A percentile compares a stretch with the other conserved stretches of the same genome.
Conservation (phyloP, 345 rosid genomes). For the Gynandropsis gynandra region DNA sequence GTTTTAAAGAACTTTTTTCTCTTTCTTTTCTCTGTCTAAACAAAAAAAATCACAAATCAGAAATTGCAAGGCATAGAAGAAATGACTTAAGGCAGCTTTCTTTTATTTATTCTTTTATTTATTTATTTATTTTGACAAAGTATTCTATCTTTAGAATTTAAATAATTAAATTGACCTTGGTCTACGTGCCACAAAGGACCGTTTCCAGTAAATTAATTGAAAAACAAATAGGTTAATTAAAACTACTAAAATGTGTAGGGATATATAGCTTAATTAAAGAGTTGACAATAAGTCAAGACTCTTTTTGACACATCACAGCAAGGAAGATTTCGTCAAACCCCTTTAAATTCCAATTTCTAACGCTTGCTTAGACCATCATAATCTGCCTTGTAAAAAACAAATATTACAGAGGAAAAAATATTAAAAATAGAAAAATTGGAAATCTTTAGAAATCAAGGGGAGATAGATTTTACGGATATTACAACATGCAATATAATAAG, state of each 20-base stretch:
- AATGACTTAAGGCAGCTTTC: too few relatives aligned
- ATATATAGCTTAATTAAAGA: constrained; percentile 22
- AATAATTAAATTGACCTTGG: constrained; percentile 31
- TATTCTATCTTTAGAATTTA: constrained; percentile 18
- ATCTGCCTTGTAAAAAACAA: too few relatives aligned
- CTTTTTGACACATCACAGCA: constrained; percentile 25
- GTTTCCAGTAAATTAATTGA: constrained; percentile 13
- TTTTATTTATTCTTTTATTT: too few relatives aligned
- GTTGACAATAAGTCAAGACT: constrained; percentile 33
- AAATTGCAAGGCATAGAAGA: too few relatives aligned
- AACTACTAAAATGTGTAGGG: background rate
- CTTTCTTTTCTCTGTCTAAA: constrained; percentile 22
- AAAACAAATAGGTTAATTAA: constrained; percentile 1
- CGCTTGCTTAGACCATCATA: constrained; percentile 18
- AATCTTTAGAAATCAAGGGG: too few relatives aligned
- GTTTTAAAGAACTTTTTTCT: constrained; percentile 27
- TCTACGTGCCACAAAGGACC: constrained; percentile 21
- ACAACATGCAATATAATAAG: too few relatives aligned
- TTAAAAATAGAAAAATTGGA: too few relatives aligned
- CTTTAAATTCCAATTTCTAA: constrained; percentile 25
- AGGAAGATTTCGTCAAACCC: constrained; percentile 32
- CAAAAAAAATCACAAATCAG: constrained; percentile 17
- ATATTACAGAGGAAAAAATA: too few relatives aligned
- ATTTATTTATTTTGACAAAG: too few relatives aligned
- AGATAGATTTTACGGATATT: too few relatives aligned